Evolutionary conservation across 192 early-diverging fungal species (phyloP).

Genomic region (Coemansia reversa): DNA sequence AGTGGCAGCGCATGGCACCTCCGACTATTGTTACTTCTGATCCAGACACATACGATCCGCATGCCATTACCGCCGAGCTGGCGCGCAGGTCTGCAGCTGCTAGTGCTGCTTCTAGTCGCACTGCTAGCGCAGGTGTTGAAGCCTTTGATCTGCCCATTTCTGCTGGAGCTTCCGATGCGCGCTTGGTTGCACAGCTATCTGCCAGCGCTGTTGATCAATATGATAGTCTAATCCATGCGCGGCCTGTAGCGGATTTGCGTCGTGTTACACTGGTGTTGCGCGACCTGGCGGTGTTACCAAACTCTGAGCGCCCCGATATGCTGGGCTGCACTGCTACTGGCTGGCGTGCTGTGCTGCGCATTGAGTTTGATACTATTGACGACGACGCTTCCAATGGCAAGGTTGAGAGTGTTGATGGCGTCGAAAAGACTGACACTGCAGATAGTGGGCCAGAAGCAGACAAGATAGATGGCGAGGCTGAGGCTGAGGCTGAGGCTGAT

Average conservation of each 20-base stretch:
- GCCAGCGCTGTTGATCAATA: conserved; percentile 31
- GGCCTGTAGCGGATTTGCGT: conserved; percentile 37
- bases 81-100: conserved; percentile 33
- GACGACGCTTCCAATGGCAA: not conserved
- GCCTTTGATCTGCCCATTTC: not conserved
- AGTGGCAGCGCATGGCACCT: conserved; percentile 40
- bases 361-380: conserved; percentile 34
- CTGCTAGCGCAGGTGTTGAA: conserved; percentile 3
- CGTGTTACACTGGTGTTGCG: conserved; percentile 21
- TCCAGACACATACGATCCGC: conserved; percentile 45
- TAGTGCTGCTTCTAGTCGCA: conserved; percentile 17
- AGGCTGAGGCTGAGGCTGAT: not conserved
- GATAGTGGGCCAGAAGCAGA: not conserved
- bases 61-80: conserved; percentile 33
- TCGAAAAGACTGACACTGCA: not conserved
- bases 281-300: not conserved
- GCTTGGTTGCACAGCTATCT: conserved; percentile 10
- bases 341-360: conserved; percentile 43
- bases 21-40: conserved; percentile 49
- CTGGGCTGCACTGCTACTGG: conserved; percentile 35
- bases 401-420: not conserved
- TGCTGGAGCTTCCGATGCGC: not conserved
- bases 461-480: not conserved
- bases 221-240: conserved; percentile 27
- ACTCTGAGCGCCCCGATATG: not conserved